These are phyloP conservation scores for Aphanocladium album DNA, from an alignment of 2,329 filamentous ascomycete species.

Conservation along the genomic window DNA sequence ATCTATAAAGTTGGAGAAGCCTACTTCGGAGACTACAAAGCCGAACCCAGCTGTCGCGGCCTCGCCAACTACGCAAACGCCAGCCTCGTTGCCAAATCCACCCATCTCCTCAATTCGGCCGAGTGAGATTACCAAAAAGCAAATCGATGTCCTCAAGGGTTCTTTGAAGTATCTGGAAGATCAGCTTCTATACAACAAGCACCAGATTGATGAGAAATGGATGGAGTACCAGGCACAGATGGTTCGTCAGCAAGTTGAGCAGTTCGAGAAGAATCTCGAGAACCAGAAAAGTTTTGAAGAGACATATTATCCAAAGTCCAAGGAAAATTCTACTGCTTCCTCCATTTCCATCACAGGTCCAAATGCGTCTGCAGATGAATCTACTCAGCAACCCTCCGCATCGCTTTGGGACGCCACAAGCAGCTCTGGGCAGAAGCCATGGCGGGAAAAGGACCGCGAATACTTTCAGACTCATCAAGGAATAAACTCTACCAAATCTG, in stretches of 20 bases:
- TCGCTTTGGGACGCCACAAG: neutral
- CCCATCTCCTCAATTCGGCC: constrained; percentile 55
- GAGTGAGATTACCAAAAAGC: constrained; percentile 57
- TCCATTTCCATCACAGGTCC: constrained; percentile 1
- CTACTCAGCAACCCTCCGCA: neutral
- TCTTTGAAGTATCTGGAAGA: constrained; percentile 53
- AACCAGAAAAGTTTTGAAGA: constrained; percentile 43
- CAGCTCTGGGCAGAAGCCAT: constrained; percentile 10
- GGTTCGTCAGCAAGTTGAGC: constrained; percentile 41
- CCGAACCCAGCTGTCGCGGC: neutral
- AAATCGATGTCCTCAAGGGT: constrained; percentile 47
- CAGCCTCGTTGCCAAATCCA: constrained; percentile 26
- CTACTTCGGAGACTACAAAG: neutral
- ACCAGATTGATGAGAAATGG: constrained; percentile 55
- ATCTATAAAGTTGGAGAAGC: constrained; percentile 8
- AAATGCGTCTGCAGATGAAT: constrained; percentile 15
- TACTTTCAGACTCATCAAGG: constrained; percentile 18
- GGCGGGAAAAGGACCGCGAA: constrained; percentile 13
- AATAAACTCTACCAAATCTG: constrained; percentile 27
- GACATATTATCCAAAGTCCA: constrained; percentile 34
- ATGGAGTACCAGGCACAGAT: constrained; percentile 40
- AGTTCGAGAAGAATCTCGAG: constrained; percentile 44
- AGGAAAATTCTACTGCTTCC: constrained; percentile 19
- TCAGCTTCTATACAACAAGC: constrained; percentile 56
- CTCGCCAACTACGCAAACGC: constrained; percentile 1